Conservation (phyloP, 345 rosid species). For the Euclidium syriacum region DNA sequence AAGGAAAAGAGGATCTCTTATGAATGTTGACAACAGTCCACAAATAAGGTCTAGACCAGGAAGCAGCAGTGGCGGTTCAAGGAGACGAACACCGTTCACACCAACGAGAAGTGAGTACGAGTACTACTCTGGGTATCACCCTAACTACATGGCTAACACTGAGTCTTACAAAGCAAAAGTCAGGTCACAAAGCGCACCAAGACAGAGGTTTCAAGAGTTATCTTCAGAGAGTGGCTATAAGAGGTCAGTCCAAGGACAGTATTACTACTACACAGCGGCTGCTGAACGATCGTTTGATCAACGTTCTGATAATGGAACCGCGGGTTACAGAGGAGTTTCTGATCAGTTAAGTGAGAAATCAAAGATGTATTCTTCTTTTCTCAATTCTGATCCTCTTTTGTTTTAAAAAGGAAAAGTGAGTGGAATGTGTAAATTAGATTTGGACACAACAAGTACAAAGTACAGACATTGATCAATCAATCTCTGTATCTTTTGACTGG, state of each 20-base stretch:
- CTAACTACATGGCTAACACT: slow-evolving; percentile 90
- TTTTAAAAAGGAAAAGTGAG: neutral
- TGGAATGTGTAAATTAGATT: slow-evolving; percentile 25
- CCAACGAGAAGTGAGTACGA: slow-evolving; percentile 72
- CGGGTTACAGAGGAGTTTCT: slow-evolving; percentile 15
- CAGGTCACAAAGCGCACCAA: slow-evolving; percentile 89
- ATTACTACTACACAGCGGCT: slow-evolving; percentile 26
- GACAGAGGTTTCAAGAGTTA: slow-evolving; percentile 71
- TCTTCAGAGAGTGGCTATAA: slow-evolving; percentile 27
- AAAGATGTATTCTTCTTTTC: slow-evolving; percentile 25
- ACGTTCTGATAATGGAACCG: slow-evolving; percentile 35
- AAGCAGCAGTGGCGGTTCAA: slow-evolving; percentile 43
- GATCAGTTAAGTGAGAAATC: slow-evolving; percentile 17
- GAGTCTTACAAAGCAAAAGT: slow-evolving; percentile 84
- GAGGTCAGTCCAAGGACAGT: slow-evolving; percentile 38
- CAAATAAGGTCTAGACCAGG: slow-evolving; percentile 67
- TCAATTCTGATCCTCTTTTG: slow-evolving; percentile 11
- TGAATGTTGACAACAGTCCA: slow-evolving; percentile 68
- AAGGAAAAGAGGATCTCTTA: slow-evolving; percentile 40
- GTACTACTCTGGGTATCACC: slow-evolving; percentile 51
- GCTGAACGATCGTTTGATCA: slow-evolving; percentile 32
- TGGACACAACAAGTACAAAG: slow-evolving; percentile 7
- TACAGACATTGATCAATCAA: slow-evolving; percentile 15
- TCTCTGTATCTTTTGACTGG: slow-evolving; percentile 10
- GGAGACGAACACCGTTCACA: slow-evolving; percentile 70